Conservation (phyloP, 371 early-diverging fungal genomes). For the Zopfochytrium polystomum region DNA sequence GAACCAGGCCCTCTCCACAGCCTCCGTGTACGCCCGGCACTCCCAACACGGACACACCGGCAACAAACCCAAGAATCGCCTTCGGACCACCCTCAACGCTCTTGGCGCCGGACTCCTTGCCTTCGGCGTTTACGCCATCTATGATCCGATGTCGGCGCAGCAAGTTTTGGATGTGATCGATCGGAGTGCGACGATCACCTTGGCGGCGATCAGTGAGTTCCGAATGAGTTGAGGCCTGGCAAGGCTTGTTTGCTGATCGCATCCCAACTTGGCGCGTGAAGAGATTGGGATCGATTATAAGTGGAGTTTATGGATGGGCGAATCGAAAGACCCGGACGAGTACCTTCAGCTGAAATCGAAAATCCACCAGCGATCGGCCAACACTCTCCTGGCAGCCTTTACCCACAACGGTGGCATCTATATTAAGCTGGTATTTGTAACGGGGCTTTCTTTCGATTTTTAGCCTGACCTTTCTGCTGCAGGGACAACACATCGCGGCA, state of each 20-base stretch:
- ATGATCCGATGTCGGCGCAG: neutral
- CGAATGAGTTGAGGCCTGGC: too few species aligned
- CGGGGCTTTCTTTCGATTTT: constrained; percentile 5
- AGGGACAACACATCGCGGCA: constrained; percentile 83
- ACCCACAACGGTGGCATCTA: constrained; percentile 76
- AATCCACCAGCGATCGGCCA: constrained; percentile 48
- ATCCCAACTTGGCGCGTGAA: neutral
- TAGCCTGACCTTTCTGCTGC: neutral
- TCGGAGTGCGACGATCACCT: neutral
- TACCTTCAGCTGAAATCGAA: neutral
- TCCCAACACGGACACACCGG: too few species aligned
- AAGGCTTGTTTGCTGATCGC: neutral
- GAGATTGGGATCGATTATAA: constrained; percentile 64
- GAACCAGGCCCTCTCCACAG: too few species aligned
- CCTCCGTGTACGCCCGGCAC: too few species aligned
- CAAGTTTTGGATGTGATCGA: neutral
- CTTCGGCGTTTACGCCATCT: neutral
- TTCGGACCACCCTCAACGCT: neutral
- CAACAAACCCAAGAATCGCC: neutral
- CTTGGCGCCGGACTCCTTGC: neutral
- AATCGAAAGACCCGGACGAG: neutral
- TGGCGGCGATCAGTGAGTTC: neutral
- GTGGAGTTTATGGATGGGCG: constrained; percentile 40
- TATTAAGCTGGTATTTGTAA: constrained; percentile 64
- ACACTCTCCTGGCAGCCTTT: constrained; percentile 55